A percentile compares a stretch with the other conserved stretches of the same genome.
phyloP scores from a whole-genome alignment of 495 filamentous ascomycete genomes.

The Darksidea phi region DNA sequence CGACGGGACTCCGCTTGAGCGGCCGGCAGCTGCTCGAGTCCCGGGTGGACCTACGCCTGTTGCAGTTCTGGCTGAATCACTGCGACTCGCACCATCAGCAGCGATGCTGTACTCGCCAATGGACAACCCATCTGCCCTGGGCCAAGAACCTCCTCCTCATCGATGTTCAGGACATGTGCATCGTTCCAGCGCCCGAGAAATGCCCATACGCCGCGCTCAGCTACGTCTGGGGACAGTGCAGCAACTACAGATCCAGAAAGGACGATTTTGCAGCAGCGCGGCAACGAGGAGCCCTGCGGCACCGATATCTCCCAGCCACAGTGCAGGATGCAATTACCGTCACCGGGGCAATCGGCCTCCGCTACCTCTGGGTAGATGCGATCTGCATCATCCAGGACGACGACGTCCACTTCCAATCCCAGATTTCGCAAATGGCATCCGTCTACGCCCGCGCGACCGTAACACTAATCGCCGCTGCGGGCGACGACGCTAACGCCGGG shows the following conservation, averaged over 20 bases:
- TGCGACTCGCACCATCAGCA: not conserved
- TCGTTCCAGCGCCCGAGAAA: not conserved
- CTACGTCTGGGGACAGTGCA: not conserved
- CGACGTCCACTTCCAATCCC: not conserved
- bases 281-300: not conserved
- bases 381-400: slow-evolving; percentile 5
- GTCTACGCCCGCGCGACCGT: not conserved
- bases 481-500: not conserved
- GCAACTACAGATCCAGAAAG: not conserved
- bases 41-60: not conserved
- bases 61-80: not conserved
- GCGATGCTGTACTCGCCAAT: not conserved
- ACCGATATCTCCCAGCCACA: not conserved
- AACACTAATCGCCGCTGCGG: not conserved
- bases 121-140: not conserved
- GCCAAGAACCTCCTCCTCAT: not conserved
- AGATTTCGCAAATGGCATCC: not conserved
- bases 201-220: not conserved
- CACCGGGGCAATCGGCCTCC: not conserved
- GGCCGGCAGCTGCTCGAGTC: not conserved
- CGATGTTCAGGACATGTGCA: not conserved
- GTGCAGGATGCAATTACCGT: not conserved
- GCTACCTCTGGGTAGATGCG: slow-evolving; percentile 3
- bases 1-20: not conserved
- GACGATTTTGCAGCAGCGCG: not conserved